Evolutionary conservation across 768 basidiomycete species (phyloP), one percentile per base, ranked within the genome.

Genomic region (Phaeotremella skinneri): DNA sequence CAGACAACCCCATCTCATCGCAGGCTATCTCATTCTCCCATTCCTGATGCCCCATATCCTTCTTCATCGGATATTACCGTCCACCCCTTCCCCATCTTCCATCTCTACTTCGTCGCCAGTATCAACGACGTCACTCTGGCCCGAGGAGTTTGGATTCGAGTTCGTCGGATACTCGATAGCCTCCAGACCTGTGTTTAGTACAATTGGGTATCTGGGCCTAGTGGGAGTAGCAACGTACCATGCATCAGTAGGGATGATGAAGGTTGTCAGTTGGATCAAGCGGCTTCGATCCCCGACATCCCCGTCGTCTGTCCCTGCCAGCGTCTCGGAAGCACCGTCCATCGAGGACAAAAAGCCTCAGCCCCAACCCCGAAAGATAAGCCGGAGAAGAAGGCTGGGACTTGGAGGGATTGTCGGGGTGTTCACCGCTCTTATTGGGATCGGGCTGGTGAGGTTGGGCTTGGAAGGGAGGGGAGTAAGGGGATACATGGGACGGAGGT

Each of bases 101-200:
- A 37, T 17, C 7, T 17, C 34, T 7, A 37, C 34, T 7, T 37
- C 34, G 17, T 17, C 34, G 17, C 7, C 34, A 37, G 34, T 17
- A 37, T 7, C 34, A 37, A 85, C 89, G 53, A 76, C 78, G 48
- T 74, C 80, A 1, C 79, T 91, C 23, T 83, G 86, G 16, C 89
- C 90, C 0, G 80, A 85, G 0, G 89, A 91, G 67, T 81, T 92
- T 34, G 86, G 89, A 75, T 91, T 83, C 71, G 87, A 90, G 62
- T 91, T 86, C 72, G 88, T 91, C 56, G 90, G 91, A 71, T 81
- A 82, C 4, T 87, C 83, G 2, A 75, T 91, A 37, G 79, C 16
- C 4, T 41, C 45, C n/a, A 47, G 51, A 41, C 51, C 55, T 0
- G 32, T 57, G 26, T 79, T 83, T 37, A 86, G 82, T 67, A 85